Evolutionary conservation across 2,329 filamentous ascomycete genomes (phyloP).

Genomic region (Fusarium mundagurra): DNA sequence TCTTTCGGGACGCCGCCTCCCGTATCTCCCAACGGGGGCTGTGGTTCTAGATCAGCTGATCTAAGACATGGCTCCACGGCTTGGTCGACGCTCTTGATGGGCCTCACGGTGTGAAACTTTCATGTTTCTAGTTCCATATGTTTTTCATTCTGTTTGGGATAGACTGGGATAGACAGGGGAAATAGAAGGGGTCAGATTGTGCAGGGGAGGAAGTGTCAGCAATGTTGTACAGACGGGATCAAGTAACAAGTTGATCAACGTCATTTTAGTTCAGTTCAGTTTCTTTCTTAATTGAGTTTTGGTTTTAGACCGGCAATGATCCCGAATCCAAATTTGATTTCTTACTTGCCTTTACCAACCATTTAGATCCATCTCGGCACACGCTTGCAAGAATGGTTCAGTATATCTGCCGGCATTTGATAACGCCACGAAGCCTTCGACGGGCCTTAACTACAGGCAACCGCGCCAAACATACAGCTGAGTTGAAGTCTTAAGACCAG

Average conservation of each 20-base stretch:
- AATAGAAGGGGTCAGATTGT: background rate
- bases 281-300: background rate
- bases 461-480: background rate
- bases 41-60: background rate
- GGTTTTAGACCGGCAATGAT: background rate
- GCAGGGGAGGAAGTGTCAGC: background rate
- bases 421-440: background rate
- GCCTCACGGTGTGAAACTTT: background rate
- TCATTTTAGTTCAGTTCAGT: background rate
- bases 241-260: background rate
- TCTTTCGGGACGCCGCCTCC: background rate
- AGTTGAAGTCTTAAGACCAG: background rate
- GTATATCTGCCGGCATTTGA: background rate
- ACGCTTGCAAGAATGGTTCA: background rate
- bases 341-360: background rate
- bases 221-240: background rate
- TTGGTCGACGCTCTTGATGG: background rate
- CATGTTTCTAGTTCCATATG: background rate
- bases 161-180: background rate
- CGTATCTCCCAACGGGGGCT: background rate
- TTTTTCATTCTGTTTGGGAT: background rate
- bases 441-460: background rate
- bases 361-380: background rate
- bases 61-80: background rate
- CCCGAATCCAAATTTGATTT: background rate